These are phyloP conservation scores for Leccinum variicolor DNA, from an alignment of 768 basidiomycete genomes.

Conservation along the genomic window DNA sequence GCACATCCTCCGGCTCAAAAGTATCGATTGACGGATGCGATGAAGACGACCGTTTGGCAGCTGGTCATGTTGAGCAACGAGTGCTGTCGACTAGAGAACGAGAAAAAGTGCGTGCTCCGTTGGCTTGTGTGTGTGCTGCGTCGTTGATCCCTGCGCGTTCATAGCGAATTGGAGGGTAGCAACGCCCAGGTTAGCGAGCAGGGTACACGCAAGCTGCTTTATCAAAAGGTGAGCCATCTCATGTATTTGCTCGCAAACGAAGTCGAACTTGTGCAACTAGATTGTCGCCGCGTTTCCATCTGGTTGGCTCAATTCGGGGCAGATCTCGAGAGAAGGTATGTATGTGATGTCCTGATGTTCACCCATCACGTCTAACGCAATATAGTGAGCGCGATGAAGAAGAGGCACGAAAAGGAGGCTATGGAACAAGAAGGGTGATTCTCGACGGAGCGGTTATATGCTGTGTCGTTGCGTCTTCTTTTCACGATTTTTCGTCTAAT, in stretches of 20 bases:
- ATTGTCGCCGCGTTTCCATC: conserved; percentile 80
- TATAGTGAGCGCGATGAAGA: conserved; percentile 82
- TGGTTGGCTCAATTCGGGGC: conserved; percentile 83
- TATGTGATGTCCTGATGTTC: background rate
- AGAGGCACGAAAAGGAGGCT: conserved; percentile 69
- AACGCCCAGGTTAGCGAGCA: conserved; percentile 77
- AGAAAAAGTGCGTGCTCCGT: conserved; percentile 50
- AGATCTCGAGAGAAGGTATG: conserved; percentile 84
- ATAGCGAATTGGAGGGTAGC: conserved; percentile 56
- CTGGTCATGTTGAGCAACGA: conserved; percentile 81
- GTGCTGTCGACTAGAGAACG: conserved; percentile 65
- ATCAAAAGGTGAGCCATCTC: conserved; percentile 58
- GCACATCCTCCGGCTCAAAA: conserved; percentile 70
- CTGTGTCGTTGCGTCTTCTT: no score
- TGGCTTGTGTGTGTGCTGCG: background rate
- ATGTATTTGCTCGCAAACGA: background rate
- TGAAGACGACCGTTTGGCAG: conserved; percentile 80
- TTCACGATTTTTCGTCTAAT: background rate
- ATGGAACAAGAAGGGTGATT: conserved; percentile 51
- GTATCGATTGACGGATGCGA: conserved; percentile 74
- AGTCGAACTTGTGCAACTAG: conserved; percentile 26
- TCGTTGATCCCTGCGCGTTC: conserved; percentile 6
- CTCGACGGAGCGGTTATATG: no score
- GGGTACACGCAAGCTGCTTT: conserved; percentile 72
- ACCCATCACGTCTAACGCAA: background rate